Evolutionary conservation across 257 asterid species (phyloP), one percentile per base, ranked within the genome.

Genomic region (Ilex aquifolium): DNA sequence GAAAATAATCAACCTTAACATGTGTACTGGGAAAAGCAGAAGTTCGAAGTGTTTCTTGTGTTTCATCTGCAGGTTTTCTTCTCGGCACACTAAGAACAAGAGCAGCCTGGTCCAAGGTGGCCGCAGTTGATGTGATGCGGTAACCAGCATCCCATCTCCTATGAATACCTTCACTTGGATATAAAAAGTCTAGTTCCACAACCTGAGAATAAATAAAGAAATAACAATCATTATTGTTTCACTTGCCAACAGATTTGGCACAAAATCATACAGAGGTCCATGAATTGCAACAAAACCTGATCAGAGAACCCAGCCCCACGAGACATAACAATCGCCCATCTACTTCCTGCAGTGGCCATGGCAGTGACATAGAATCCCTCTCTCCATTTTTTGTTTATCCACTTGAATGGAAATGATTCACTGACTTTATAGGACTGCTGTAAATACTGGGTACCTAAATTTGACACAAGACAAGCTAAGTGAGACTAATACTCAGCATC

Each of bases 11-110:
- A 64, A 88, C 96, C 91, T 85, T 88, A 56, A 88, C 96, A 74
- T 85, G 96, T 51, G 79, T 66, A 71, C 91, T 81, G 4, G 95
- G 96, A 66, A 88, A 88, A 56, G 89, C 91, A 63, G 94, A 83
- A n/a, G 96, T 88, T 10, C 96, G 83, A 31, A 88, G 95, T 6
- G 95, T 88, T 79, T 85, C 95, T 66, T 88, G 95, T 57, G 94
- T 85, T 69, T 85, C 95, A 66, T 88, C 94, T 10, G 85, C 66
- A n/a, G 83, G 79, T 62, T 77, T 85, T 68, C 84, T 65, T 63
- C 90, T 70, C 8, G 95, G 88, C 65, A 75, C 76, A 74, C 95
- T 86, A 29, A 86, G 83, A 60, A 86, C 82, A 40, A 86, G 60
- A 61, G 95, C 95, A 32, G 86, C 68, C 65, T 86, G 90, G 64